Base-by-base conservation (phyloP, 441 rosid species). In the Arabidopsis hybrid region DNA sequence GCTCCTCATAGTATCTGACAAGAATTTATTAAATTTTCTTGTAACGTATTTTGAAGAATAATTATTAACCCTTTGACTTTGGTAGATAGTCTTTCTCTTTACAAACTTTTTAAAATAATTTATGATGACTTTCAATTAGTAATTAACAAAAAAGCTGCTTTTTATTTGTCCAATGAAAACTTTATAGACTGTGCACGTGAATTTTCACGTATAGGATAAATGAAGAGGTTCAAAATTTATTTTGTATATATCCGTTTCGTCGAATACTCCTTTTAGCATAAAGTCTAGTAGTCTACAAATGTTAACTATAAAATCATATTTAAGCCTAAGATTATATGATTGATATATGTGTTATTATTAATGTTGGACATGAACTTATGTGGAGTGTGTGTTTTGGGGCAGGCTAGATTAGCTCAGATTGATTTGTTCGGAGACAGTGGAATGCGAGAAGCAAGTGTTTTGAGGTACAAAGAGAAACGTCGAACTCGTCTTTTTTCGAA, bases 401-500 rank as follows among this genome's bases (percentile, higher is more conserved):
- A 91, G 97, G 91, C 88, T 64, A 84, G 89, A 71, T 67, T 89
- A 83, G 93, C 88, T 4, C 91, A 90, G 46, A 89, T 90, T 4
- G 95, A 91, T 75, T 79, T 93, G 50, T 87, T 93, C 71, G 76
- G 83, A 5, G 93, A 85, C 8, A 77, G 71, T 50, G 92, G 89
- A 10, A 49, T 84, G 76, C 79, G 99, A 73, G 97, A 94, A 60
- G 97, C 97, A 29, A 88, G 97, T 67, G 96, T 94, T 36, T 40
- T 86, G 56, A 90, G 98, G 69, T 94, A 91, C 80, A 94, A 86
- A 69, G 95, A 94, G 78, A 94, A 91, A 75, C 88, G 98, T 17
- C 85, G 93, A 38, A 85, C 81, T 4, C 91, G 97, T 18, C 89
- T 91, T 5, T 92, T 87, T 78, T 90, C 96, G 6, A 94, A 87